Evolutionary conservation across 1,139 yeast species (phyloP).

Genomic region (Kodamaea fungicola): DNA sequence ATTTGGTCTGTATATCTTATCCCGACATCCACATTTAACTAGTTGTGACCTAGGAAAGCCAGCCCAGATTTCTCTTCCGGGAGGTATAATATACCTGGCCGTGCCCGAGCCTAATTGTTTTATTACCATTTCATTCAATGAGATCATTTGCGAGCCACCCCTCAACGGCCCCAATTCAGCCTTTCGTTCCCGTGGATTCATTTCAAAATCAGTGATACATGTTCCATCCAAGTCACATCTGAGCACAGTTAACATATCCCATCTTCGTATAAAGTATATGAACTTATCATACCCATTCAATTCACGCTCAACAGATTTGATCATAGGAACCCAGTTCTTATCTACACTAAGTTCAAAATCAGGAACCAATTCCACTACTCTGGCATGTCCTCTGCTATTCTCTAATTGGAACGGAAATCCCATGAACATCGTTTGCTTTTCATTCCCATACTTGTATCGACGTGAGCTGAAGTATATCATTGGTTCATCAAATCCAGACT

Average conservation of each 20-base stretch:
- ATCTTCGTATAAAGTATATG: slow-evolving; percentile 33
- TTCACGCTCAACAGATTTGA: slow-evolving; percentile 19
- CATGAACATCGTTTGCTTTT: slow-evolving; percentile 23
- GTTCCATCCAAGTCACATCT: slow-evolving; percentile 21
- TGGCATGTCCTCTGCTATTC: slow-evolving; percentile 27
- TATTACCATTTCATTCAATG: slow-evolving; percentile 12
- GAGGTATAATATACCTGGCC: slow-evolving; percentile 9
- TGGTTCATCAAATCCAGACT: slow-evolving; percentile 34
- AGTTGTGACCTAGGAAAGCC: slow-evolving; percentile 24
- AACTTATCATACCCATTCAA: slow-evolving; percentile 22
- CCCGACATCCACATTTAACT: slow-evolving; percentile 23
- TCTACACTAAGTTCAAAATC: slow-evolving; percentile 1
- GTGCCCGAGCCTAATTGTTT: neutral
- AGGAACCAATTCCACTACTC: slow-evolving; percentile 10
- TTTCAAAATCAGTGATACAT: slow-evolving; percentile 25
- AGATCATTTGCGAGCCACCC: slow-evolving; percentile 24
- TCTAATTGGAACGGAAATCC: slow-evolving; percentile 40
- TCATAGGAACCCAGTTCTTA: slow-evolving; percentile 11
- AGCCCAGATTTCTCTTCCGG: slow-evolving; percentile 21
- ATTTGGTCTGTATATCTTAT: slow-evolving; percentile 23
- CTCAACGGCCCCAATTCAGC: slow-evolving; percentile 18
- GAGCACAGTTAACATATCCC: slow-evolving; percentile 34
- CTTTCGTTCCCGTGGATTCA: slow-evolving; percentile 11
- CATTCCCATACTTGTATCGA: slow-evolving; percentile 18
- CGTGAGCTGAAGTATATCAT: slow-evolving; percentile 30